Percentiles rank a stretch among this genome's conserved stretches.
These are phyloP conservation scores for Aspergillus sparsus DNA, from an alignment of 495 filamentous ascomycete species.

Conservation along the genomic window DNA sequence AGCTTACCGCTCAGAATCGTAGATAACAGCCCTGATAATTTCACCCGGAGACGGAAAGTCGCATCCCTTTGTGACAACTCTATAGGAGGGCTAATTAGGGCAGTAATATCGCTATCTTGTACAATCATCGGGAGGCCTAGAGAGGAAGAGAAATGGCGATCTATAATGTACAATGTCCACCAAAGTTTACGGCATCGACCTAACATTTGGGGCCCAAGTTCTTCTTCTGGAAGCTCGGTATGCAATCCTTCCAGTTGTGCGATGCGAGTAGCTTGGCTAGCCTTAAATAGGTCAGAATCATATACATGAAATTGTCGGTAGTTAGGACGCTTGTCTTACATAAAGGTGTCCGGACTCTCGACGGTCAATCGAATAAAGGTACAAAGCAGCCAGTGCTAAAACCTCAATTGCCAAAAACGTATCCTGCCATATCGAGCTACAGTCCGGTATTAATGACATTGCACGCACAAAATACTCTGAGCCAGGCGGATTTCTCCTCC, in stretches of 20 bases:
- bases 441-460: conserved; percentile 40
- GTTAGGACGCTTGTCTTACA: conserved; percentile 22
- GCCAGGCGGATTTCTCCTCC: conserved; percentile 34
- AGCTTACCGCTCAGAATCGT: conserved; percentile 29
- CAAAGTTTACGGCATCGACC: conserved; percentile 37
- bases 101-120: conserved; percentile 38
- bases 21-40: conserved; percentile 31
- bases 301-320: neutral
- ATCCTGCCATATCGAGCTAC: conserved; percentile 31
- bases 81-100: conserved; percentile 27
- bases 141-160: conserved; percentile 39
- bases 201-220: conserved; percentile 28
- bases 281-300: conserved; percentile 21
- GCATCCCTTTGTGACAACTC: conserved; percentile 21
- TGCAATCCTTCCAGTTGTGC: conserved; percentile 39
- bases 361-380: conserved; percentile 38
- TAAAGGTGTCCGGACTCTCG: conserved; percentile 34
- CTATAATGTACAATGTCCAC: conserved; percentile 45
- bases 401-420: conserved; percentile 36
- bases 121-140: conserved; percentile 37
- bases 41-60: conserved; percentile 36
- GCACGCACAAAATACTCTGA: conserved; percentile 38
- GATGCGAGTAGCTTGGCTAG: conserved; percentile 40
- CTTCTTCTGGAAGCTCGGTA: conserved; percentile 36
- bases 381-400: conserved; percentile 35